Conservation (phyloP, 2,329 filamentous ascomycete species). For the Trichoderma oligosporum region DNA sequence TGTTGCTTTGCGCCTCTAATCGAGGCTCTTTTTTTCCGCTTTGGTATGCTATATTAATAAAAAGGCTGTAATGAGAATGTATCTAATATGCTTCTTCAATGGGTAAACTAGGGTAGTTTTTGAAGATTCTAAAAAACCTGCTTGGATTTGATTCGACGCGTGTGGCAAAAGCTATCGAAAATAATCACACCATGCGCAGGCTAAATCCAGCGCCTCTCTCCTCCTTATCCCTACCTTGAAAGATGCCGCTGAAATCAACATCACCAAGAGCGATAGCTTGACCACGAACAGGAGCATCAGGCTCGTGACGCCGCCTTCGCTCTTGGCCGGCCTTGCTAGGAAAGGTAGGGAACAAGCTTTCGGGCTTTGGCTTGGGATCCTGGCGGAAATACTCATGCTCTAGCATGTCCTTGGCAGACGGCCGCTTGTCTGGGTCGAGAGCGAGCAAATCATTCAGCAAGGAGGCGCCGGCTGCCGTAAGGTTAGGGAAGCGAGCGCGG, state of each 20-base stretch:
- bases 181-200: conserved; percentile 55
- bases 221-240: conserved; percentile 62
- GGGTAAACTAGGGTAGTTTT: too few relatives aligned
- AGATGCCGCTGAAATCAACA: conserved; percentile 67
- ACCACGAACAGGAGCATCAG: conserved; percentile 78
- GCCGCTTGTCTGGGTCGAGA: conserved; percentile 69
- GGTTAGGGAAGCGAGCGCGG: conserved; percentile 72
- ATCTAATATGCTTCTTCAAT: neutral
- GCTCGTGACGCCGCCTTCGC: conserved; percentile 66
- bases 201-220: conserved; percentile 63
- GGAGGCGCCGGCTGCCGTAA: conserved; percentile 69
- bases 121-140: too few relatives aligned
- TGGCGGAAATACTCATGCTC: conserved; percentile 81
- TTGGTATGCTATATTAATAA: neutral
- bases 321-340: conserved; percentile 93
- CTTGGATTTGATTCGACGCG: too few relatives aligned
- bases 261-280: conserved; percentile 55
- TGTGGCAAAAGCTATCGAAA: too few relatives aligned
- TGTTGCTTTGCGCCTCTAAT: neutral
- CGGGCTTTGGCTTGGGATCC: conserved; percentile 83
- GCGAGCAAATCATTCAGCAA: conserved; percentile 68
- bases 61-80: neutral
- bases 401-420: conserved; percentile 69
- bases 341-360: conserved; percentile 94
- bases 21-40: neutral